Evolutionary conservation across 805 yeast genomes (phyloP).

Genomic region (Lipomyces sp.): DNA sequence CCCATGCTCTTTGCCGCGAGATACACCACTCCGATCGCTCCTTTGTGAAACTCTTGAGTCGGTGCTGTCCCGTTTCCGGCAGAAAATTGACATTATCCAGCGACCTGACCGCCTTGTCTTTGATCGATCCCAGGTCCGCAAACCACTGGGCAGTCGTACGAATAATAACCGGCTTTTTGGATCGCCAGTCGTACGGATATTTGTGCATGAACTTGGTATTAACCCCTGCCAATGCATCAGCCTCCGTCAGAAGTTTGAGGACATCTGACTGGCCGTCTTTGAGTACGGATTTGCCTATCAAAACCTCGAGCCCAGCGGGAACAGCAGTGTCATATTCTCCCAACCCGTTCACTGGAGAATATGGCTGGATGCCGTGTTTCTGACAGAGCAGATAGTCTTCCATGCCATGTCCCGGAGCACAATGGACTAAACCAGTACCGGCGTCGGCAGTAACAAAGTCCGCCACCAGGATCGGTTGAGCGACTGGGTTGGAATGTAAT

Average conservation of each 20-base stretch:
- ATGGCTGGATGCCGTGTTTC: slow-evolving; percentile 59
- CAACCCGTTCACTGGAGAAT: slow-evolving; percentile 76
- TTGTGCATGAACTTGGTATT: slow-evolving; percentile 69
- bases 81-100: slow-evolving; percentile 67
- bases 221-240: slow-evolving; percentile 55
- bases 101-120: slow-evolving; percentile 62
- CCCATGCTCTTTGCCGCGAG: slow-evolving; percentile 96
- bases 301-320: slow-evolving; percentile 53
- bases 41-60: slow-evolving; percentile 72
- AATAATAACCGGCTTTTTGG: slow-evolving; percentile 91
- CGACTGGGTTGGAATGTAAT: slow-evolving; percentile 46
- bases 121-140: slow-evolving; percentile 78
- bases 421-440: slow-evolving; percentile 96
- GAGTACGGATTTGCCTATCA: slow-evolving; percentile 66
- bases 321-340: slow-evolving; percentile 68
- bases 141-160: slow-evolving; percentile 98
- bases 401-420: slow-evolving; percentile 97
- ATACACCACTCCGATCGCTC: slow-evolving; percentile 96
- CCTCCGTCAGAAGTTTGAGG: slow-evolving; percentile 50
- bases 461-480: slow-evolving; percentile 72
- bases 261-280: slow-evolving; percentile 59
- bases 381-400: slow-evolving; percentile 84
- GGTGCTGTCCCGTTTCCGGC: slow-evolving; percentile 73
- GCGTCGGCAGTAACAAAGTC: slow-evolving; percentile 77
- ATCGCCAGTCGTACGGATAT: slow-evolving; percentile 97